phyloP scores from a whole-genome alignment of 177 flowering plant genomes.

The Tripterygium wilfordii region DNA sequence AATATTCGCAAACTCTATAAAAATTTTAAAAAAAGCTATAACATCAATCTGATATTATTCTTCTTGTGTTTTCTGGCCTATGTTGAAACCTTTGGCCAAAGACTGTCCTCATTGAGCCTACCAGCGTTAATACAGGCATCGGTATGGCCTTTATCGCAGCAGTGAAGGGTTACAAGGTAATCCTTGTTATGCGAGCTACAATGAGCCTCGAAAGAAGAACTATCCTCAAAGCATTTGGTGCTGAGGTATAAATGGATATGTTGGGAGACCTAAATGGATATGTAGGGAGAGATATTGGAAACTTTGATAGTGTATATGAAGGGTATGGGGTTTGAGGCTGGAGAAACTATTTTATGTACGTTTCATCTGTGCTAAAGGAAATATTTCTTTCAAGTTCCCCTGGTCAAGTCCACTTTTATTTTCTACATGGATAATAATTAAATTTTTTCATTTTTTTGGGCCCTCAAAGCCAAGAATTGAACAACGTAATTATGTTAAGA shows the following conservation, averaged over 20 bases:
- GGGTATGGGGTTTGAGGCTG: too few relatives aligned
- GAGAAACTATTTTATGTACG: too few relatives aligned
- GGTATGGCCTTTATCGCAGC: conserved; percentile 1
- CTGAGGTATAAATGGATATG: background rate
- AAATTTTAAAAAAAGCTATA: background rate
- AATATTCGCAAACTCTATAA: background rate
- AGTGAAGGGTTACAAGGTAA: conserved; percentile 1
- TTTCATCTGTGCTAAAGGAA: too few relatives aligned
- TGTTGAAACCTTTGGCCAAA: background rate
- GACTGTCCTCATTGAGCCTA: conserved; percentile 3
- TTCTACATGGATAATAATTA: too few relatives aligned
- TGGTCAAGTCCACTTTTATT: too few relatives aligned
- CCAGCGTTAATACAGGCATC: conserved; percentile 3
- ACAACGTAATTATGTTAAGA: too few relatives aligned
- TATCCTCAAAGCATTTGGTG: background rate
- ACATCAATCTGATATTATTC: background rate
- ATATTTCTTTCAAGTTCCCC: too few relatives aligned
- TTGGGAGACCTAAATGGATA: too few relatives aligned
- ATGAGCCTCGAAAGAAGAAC: conserved; percentile 4
- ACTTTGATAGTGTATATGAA: too few relatives aligned
- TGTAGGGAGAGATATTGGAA: too few relatives aligned
- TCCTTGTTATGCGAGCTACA: background rate
- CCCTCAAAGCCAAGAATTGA: too few relatives aligned
- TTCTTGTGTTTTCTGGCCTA: background rate
- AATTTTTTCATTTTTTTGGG: too few relatives aligned